Conservation (phyloP, 306 rosid genomes). For the Senna siamea region DNA sequence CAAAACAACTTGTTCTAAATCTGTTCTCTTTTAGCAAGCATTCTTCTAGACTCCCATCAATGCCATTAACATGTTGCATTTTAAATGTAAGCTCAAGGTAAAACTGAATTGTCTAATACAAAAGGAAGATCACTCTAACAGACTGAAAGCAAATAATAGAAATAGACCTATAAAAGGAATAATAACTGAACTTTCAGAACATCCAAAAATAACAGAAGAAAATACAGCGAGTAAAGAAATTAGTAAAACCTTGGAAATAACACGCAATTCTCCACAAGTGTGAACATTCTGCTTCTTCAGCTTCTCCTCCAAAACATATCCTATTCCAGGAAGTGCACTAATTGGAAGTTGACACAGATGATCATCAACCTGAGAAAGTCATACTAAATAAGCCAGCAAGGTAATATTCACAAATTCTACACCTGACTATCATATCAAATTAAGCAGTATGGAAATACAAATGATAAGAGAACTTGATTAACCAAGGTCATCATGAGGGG, state of each 20-base stretch:
- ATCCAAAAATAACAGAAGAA: constrained; percentile 19
- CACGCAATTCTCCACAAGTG: constrained; percentile 77
- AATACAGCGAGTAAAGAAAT: constrained; percentile 26
- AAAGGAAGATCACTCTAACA: constrained; percentile 16
- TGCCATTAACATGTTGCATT: neutral
- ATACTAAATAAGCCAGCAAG: constrained; percentile 30
- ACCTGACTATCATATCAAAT: constrained; percentile 28
- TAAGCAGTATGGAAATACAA: neutral
- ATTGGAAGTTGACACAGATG: constrained; percentile 77
- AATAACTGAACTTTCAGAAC: constrained; percentile 26
- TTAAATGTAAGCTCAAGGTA: neutral
- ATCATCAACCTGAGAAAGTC: constrained; percentile 67
- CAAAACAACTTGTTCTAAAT: constrained; percentile 6
- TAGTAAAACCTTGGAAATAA: constrained; percentile 68
- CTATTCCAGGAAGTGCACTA: constrained; percentile 89
- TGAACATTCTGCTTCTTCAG: constrained; percentile 67
- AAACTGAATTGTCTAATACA: constrained; percentile 22
- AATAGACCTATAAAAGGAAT: constrained; percentile 21
- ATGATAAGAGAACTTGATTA: neutral
- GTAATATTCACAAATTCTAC: constrained; percentile 35
- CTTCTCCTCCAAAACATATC: constrained; percentile 74
- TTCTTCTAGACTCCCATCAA: neutral
- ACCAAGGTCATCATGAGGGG: neutral
- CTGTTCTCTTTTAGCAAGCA: neutral
- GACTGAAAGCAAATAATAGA: constrained; percentile 28